phyloP scores from a whole-genome alignment of 345 rosid species.

The Gossypium rotundifolium region DNA sequence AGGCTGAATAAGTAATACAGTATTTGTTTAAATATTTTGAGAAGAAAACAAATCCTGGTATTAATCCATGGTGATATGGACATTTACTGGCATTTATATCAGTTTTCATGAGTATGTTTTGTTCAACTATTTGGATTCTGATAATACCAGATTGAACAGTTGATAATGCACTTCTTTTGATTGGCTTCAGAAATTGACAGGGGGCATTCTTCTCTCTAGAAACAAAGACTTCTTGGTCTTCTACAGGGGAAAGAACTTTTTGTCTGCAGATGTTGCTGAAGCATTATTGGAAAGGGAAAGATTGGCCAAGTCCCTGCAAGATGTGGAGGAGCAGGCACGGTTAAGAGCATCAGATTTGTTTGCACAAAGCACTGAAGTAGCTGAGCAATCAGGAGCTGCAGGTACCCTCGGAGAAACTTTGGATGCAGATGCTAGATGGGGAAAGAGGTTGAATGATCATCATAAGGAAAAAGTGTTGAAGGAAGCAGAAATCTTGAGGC shows the following conservation, averaged over 20 bases:
- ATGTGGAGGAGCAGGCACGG: constrained; percentile 78
- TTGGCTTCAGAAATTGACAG: constrained; percentile 76
- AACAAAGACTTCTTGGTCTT: constrained; percentile 91
- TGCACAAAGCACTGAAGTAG: constrained; percentile 29
- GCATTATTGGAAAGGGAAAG: constrained; percentile 77
- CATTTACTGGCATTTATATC: background rate
- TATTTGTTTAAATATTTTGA: background rate
- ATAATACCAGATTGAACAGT: constrained; percentile 7
- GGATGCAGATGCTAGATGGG: constrained; percentile 81
- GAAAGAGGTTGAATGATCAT: constrained; percentile 47
- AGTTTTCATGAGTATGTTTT: background rate
- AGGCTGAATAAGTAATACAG: background rate
- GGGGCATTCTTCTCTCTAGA: constrained; percentile 75
- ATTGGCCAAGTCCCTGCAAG: constrained; percentile 59
- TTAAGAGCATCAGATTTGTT: constrained; percentile 61
- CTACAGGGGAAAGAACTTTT: constrained; percentile 85
- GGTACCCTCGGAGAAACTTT: constrained; percentile 88
- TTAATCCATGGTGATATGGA: background rate
- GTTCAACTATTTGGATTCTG: background rate
- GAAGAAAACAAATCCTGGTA: background rate
- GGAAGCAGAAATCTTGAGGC: constrained; percentile 66
- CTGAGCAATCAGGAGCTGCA: constrained; percentile 44
- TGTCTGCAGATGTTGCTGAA: constrained; percentile 68
- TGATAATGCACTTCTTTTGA: constrained; percentile 15
- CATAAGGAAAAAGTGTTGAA: constrained; percentile 47